Evolutionary conservation across 169 alveolate species (phyloP).

Genomic region (Plasmodium berghei): DNA sequence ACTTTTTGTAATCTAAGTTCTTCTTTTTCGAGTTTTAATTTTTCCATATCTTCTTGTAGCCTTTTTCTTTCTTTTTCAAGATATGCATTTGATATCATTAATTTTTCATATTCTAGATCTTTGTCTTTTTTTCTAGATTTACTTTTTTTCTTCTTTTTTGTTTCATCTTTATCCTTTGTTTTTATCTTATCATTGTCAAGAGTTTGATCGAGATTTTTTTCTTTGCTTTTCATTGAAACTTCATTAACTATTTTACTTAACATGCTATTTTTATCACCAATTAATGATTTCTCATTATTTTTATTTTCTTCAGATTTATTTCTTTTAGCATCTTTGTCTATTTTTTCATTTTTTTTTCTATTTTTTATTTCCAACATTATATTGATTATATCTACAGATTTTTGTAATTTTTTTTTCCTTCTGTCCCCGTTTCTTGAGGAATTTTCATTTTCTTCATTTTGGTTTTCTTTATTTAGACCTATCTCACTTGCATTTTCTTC

Average conservation of each 20-base stretch:
- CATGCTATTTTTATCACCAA: not conserved
- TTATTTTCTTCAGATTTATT: not conserved
- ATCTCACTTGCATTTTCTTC: not conserved
- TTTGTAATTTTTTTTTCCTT: slow-evolving; percentile 21
- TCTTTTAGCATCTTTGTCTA: not conserved
- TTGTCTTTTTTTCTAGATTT: slow-evolving; percentile 8
- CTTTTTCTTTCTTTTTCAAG: slow-evolving; percentile 65
- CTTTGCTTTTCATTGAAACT: not conserved
- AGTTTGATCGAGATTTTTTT: not conserved
- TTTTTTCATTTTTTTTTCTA: slow-evolving; percentile 1
- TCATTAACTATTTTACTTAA: not conserved
- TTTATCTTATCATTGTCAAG: not conserved
- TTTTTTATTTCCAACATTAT: slow-evolving; percentile 5
- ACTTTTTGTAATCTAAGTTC: slow-evolving; percentile 36
- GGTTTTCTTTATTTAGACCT: not conserved
- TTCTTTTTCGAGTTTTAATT: slow-evolving; percentile 50
- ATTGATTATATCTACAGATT: slow-evolving; percentile 28
- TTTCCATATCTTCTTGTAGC: slow-evolving; percentile 61
- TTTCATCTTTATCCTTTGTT: not conserved
- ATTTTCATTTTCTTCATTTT: not conserved
- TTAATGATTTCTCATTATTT: too few species aligned
- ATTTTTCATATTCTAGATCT: slow-evolving; percentile 35
- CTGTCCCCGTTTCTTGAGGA: not conserved
- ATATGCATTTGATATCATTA: slow-evolving; percentile 30
- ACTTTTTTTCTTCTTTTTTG: not conserved